Conservation (phyloP, 1,284 basidiomycete genomes). For the Acaromyces ingoldii region DNA sequence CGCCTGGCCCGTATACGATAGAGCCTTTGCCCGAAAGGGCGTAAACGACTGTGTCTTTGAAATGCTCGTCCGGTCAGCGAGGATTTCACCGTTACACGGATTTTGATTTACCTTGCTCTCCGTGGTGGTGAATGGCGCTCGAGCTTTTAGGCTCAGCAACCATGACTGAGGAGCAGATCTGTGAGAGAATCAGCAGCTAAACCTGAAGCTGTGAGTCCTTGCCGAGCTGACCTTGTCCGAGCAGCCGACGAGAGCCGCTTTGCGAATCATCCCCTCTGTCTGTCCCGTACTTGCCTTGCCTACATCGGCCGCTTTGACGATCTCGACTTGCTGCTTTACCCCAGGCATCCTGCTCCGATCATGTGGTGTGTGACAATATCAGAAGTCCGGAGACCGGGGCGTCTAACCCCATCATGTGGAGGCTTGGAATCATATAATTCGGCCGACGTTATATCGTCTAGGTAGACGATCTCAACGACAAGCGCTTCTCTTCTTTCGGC, state of each 20-base stretch:
- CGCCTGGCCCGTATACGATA: constrained; percentile 8
- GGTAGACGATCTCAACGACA: too few relatives aligned
- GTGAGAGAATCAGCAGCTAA: neutral
- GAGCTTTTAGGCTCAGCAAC: constrained; percentile 9
- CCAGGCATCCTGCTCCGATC: neutral
- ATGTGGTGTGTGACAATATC: neutral
- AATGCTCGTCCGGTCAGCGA: neutral
- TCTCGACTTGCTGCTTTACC: too few relatives aligned
- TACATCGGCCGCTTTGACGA: constrained; percentile 3
- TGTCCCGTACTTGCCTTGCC: constrained; percentile 9
- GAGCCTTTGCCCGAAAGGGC: constrained; percentile 1
- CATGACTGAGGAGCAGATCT: constrained; percentile 4
- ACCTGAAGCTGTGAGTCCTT: neutral
- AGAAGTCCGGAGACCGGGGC: neutral
- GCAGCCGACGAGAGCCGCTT: constrained; percentile 5
- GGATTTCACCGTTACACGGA: neutral
- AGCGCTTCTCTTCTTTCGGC: too few relatives aligned
- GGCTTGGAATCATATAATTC: too few relatives aligned
- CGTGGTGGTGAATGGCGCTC: constrained; percentile 11
- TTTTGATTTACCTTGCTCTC: constrained; percentile 2
- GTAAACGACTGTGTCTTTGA: constrained; percentile 9
- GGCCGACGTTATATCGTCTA: too few relatives aligned
- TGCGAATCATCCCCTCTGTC: constrained; percentile 10
- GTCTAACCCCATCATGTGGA: too few relatives aligned
- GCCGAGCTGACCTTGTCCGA: constrained; percentile 5